Evolutionary conservation across 75 land plant species (phyloP).

Genomic region (Azolla pinnata): DNA sequence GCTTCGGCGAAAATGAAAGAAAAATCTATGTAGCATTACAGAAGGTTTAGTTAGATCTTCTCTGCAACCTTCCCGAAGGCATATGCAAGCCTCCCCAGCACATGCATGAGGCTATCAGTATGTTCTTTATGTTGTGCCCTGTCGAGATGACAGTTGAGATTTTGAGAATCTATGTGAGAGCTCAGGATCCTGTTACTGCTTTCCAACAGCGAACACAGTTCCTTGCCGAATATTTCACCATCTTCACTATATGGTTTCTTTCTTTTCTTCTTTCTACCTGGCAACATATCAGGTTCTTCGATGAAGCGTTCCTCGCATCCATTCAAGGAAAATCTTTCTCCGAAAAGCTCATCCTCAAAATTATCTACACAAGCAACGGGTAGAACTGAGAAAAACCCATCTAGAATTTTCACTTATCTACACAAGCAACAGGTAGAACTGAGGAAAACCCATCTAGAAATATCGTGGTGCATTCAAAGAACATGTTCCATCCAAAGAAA

Average conservation of each 20-base stretch:
- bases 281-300: slow-evolving; percentile 9
- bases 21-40: no score
- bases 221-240: slow-evolving; percentile 5
- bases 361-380: background rate
- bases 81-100: slow-evolving; percentile 25
- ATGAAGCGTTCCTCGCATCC: background rate
- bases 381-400: no score
- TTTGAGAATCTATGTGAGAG: slow-evolving; percentile 31
- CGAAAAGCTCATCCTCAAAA: background rate
- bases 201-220: slow-evolving; percentile 9
- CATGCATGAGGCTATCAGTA: slow-evolving; percentile 21
- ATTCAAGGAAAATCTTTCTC: background rate
- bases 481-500: no score
- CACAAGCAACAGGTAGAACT: no score
- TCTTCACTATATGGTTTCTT: slow-evolving; percentile 3
- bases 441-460: no score
- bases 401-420: no score
- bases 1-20: no score
- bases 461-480: no score
- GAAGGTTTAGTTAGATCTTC: slow-evolving; percentile 18
- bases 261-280: slow-evolving; percentile 9
- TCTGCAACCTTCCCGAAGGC: slow-evolving; percentile 30
- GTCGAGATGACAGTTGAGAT: slow-evolving; percentile 23
- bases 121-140: slow-evolving; percentile 26
- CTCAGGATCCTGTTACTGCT: slow-evolving; percentile 8